phyloP scores from a whole-genome alignment of 768 basidiomycete genomes.

The Collybiopsis confluens region DNA sequence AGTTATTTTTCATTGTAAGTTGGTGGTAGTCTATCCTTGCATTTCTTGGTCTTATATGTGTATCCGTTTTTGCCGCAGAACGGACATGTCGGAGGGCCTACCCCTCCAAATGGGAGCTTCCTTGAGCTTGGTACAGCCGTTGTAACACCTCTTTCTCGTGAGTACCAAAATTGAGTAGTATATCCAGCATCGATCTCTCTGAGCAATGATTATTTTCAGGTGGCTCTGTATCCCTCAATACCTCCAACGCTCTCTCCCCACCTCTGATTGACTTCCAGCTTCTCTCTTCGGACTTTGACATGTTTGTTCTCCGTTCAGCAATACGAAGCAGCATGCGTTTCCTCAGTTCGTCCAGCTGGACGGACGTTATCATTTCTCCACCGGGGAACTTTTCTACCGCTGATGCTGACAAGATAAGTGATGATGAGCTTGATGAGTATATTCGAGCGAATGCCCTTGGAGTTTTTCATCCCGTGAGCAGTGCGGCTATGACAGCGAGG shows the following conservation, averaged over 20 bases:
- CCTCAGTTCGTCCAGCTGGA: conserved; percentile 13
- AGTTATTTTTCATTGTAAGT: conserved; percentile 22
- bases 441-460: conserved; percentile 18
- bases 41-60: background rate
- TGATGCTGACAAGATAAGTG: conserved; percentile 4
- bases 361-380: conserved; percentile 14
- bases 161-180: background rate
- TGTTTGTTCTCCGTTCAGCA: conserved; percentile 13
- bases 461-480: conserved; percentile 26
- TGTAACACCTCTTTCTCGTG: conserved; percentile 22
- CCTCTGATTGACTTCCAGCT: conserved; percentile 43
- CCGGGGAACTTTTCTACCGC: conserved; percentile 16
- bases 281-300: conserved; percentile 22
- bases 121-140: conserved; percentile 13
- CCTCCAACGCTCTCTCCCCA: conserved; percentile 32
- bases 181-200: background rate
- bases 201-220: conserved; percentile 16
- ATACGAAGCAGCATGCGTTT: conserved; percentile 13
- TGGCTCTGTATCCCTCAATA: conserved; percentile 28
- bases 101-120: conserved; percentile 16
- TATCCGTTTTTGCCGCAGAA: background rate
- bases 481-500: conserved; percentile 24
- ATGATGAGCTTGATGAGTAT: conserved; percentile 23
- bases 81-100: background rate
- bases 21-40: too few species aligned